These are phyloP conservation scores for Vitis riparia DNA, from an alignment of 164 flowering plant species.

Conservation along the genomic window DNA sequence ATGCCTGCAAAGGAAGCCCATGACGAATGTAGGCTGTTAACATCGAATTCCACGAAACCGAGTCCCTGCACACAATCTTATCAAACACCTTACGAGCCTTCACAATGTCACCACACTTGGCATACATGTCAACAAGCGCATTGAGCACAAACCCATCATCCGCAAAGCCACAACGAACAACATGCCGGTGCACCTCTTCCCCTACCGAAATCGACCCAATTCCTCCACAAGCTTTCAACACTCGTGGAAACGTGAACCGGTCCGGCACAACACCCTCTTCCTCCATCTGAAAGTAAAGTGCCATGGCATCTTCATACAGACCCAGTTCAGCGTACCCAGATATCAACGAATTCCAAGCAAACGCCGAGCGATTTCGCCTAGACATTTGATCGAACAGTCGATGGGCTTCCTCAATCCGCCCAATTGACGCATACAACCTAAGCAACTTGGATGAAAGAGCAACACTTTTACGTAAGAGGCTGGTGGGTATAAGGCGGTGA, in stretches of 20 bases:
- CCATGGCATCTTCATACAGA: constrained; percentile 71
- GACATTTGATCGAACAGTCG: constrained; percentile 81
- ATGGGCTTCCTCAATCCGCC: constrained; percentile 62
- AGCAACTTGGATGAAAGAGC: constrained; percentile 71
- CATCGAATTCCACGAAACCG: constrained; percentile 85
- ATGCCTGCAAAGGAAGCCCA: constrained; percentile 51
- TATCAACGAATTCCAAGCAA: constrained; percentile 81
- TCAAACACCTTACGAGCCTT: constrained; percentile 72
- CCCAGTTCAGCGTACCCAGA: constrained; percentile 75
- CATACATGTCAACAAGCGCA: constrained; percentile 86
- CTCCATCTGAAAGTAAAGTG: constrained; percentile 79
- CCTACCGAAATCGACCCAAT: constrained; percentile 61
- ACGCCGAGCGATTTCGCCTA: constrained; percentile 41
- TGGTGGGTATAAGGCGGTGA: constrained; percentile 61
- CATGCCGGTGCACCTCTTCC: constrained; percentile 67
- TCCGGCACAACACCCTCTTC: constrained; percentile 87
- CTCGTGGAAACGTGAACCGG: constrained; percentile 76
- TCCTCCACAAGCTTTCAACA: constrained; percentile 79
- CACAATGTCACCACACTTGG: constrained; percentile 87
- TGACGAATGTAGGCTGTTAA: constrained; percentile 62
- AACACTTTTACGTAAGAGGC: constrained; percentile 42
- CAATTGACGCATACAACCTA: constrained; percentile 57
- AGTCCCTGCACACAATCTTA: constrained; percentile 45
- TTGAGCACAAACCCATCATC: constrained; percentile 60
- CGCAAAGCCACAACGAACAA: constrained; percentile 60